A percentile compares a stretch with the other conserved stretches of the same genome.
Evolutionary conservation across 345 rosid genomes (phyloP).

Genomic region (Geranium rotundifolium): DNA sequence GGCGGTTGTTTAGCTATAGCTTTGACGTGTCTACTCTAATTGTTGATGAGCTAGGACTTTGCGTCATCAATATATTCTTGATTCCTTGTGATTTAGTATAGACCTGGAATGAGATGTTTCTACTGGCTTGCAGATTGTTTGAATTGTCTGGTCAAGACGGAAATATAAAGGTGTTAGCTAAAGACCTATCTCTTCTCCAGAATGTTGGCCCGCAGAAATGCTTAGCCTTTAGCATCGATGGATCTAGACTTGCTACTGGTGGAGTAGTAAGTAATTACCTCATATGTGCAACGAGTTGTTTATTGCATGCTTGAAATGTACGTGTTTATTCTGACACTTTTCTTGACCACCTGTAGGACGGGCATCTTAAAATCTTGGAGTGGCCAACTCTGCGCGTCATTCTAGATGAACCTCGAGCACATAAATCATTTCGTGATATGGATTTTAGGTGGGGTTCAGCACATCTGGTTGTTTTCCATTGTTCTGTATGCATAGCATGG

Average conservation of each 20-base stretch:
- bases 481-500: background rate
- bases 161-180: conserved; percentile 35
- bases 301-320: background rate
- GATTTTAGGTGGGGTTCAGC: conserved; percentile 53
- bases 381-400: conserved; percentile 71
- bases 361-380: conserved; percentile 72
- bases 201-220: conserved; percentile 74
- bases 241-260: conserved; percentile 78
- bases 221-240: conserved; percentile 77
- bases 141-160: conserved; percentile 44
- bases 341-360: conserved; percentile 45
- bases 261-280: conserved; percentile 52
- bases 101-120: background rate
- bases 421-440: conserved; percentile 73
- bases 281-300: background rate
- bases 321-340: background rate
- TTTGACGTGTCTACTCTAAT: background rate
- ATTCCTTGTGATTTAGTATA: too few relatives aligned
- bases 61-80: background rate
- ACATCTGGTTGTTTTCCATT: background rate
- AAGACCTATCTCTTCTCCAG: conserved; percentile 47
- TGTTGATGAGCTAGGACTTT: too few relatives aligned
- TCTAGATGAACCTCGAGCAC: conserved; percentile 73
- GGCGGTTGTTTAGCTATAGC: background rate
- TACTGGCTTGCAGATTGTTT: conserved; percentile 44